These are phyloP conservation scores for Hypoxylon sp. DNA, from an alignment of 2,329 filamentous ascomycete species.

Conservation along the genomic window DNA sequence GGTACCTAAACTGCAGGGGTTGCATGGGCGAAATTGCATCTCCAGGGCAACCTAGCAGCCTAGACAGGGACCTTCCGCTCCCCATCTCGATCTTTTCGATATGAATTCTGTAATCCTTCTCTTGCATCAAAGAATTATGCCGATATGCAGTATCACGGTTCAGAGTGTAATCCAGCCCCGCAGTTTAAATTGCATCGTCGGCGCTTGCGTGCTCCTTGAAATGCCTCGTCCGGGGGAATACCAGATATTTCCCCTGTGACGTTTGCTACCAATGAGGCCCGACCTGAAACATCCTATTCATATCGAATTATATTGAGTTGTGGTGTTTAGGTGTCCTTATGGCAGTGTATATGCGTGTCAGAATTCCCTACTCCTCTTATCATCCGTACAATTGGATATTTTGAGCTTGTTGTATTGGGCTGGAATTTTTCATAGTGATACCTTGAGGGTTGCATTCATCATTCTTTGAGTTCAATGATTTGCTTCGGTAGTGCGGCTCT, in stretches of 20 bases:
- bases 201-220: slow-evolving; percentile 23
- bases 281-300: slow-evolving; percentile 36
- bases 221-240: slow-evolving; percentile 9
- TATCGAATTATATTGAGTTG: slow-evolving; percentile 27
- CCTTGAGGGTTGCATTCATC: slow-evolving; percentile 20
- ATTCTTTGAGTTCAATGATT: slow-evolving; percentile 15
- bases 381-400: slow-evolving; percentile 23
- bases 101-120: slow-evolving; percentile 4
- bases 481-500: slow-evolving; percentile 7
- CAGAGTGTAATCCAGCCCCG: neutral
- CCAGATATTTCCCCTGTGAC: slow-evolving; percentile 21
- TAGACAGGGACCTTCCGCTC: slow-evolving; percentile 8
- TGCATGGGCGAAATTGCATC: slow-evolving; percentile 9
- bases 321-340: slow-evolving; percentile 19
- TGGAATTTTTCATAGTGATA: slow-evolving; percentile 14
- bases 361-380: slow-evolving; percentile 11
- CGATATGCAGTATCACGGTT: slow-evolving; percentile 5
- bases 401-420: slow-evolving; percentile 9
- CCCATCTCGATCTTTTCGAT: slow-evolving; percentile 4
- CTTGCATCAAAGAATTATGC: slow-evolving; percentile 15
- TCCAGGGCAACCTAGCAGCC: no score
- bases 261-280: slow-evolving; percentile 32
- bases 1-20: slow-evolving; percentile 11
- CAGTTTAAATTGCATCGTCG: slow-evolving; percentile 26
- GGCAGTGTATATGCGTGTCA: slow-evolving; percentile 24